Conservation (phyloP, 2,329 filamentous ascomycete genomes). For the Lecanicillium sp. region DNA sequence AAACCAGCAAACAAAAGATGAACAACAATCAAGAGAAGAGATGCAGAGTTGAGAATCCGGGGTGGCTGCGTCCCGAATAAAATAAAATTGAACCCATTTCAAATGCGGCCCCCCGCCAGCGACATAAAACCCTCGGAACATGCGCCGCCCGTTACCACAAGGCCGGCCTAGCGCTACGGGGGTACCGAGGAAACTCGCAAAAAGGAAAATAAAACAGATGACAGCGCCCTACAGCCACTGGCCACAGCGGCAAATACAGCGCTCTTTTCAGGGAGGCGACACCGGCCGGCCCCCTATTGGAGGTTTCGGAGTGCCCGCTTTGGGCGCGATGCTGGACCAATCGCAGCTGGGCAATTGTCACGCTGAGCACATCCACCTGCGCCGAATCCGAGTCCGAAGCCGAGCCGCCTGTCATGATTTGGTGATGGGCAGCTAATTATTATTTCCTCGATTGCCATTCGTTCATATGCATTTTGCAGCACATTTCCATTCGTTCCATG, state of each 20-base stretch:
- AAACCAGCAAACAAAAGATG: background rate
- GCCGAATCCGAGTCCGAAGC: background rate
- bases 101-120: no score
- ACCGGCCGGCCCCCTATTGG: background rate
- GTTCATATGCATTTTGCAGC: no score
- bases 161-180: background rate
- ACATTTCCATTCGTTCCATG: no score
- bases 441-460: no score
- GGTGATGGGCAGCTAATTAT: no score
- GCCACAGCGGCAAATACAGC: no score
- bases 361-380: background rate
- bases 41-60: no score
- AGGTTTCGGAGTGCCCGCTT: background rate
- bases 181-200: slow-evolving; percentile 1
- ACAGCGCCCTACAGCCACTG: background rate
- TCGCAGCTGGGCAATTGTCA: slow-evolving; percentile 5
- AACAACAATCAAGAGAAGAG: no score
- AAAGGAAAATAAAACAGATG: background rate
- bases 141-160: background rate
- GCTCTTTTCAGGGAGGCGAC: no score
- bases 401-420: no score
- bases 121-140: background rate
- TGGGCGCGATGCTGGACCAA: background rate
- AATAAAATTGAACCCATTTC: no score
- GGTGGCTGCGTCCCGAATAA: background rate